Evolutionary conservation across 2,329 filamentous ascomycete species (phyloP).

Genomic region (Cladosporium cucumerinum): DNA sequence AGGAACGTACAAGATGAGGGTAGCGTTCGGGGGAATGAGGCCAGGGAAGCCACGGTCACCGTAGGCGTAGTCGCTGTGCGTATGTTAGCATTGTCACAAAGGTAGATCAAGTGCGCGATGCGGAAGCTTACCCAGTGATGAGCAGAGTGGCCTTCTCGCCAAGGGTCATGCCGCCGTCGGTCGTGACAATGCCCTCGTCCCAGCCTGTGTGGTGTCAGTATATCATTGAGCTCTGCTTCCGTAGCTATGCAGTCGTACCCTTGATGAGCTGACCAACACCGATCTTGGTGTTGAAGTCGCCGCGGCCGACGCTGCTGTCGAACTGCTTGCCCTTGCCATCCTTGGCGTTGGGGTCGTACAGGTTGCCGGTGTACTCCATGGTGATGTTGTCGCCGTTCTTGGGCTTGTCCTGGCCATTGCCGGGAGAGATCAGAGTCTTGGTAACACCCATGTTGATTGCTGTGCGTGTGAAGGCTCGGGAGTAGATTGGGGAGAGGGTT

Average conservation of each 20-base stretch:
- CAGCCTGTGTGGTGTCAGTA: conserved; percentile 39
- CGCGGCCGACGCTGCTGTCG: conserved; percentile 77
- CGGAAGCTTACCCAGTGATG: conserved; percentile 65
- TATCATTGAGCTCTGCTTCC: background rate
- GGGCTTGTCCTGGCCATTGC: conserved; percentile 61
- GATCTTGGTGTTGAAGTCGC: conserved; percentile 73
- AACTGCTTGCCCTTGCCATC: conserved; percentile 73
- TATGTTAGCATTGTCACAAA: background rate
- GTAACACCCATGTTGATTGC: conserved; percentile 54
- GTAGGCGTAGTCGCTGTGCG: conserved; percentile 61
- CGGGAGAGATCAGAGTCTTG: conserved; percentile 62
- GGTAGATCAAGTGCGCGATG: background rate
- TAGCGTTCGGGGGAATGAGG: conserved; percentile 71
- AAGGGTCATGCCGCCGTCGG: conserved; percentile 67
- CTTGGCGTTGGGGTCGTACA: conserved; percentile 63
- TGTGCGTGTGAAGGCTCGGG: conserved; percentile 11
- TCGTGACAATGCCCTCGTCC: conserved; percentile 64
- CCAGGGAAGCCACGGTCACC: conserved; percentile 68
- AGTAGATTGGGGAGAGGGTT: background rate
- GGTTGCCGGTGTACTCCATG: conserved; percentile 88
- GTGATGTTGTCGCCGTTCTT: conserved; percentile 67
- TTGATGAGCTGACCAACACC: conserved; percentile 81
- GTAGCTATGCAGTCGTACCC: conserved; percentile 50
- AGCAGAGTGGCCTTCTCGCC: conserved; percentile 85
- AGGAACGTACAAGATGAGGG: conserved; percentile 71